Evolutionary conservation across 2,329 filamentous ascomycete species (phyloP).

Genomic region (Graphiopsis chlorocephala): DNA sequence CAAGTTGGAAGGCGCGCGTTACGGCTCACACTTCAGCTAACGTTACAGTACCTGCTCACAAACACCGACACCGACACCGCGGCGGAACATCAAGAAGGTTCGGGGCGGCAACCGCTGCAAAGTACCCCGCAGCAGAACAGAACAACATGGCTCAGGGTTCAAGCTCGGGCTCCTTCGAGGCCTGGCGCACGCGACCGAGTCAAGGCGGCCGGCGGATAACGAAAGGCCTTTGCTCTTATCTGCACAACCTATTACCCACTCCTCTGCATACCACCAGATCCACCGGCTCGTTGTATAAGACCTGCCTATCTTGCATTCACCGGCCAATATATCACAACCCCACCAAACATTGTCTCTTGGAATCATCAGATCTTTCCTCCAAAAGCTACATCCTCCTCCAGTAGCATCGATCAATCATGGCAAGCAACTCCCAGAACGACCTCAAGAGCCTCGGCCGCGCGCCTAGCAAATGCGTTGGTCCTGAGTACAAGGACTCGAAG

Average conservation of each 20-base stretch:
- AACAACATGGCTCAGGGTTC: neutral
- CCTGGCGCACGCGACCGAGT: neutral
- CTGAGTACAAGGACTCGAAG: constrained; percentile 70
- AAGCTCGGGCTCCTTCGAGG: neutral
- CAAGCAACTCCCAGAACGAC: constrained; percentile 9
- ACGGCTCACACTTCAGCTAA: neutral
- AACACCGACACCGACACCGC: neutral
- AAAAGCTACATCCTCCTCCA: neutral
- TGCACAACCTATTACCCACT: neutral
- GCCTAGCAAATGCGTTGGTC: constrained; percentile 67
- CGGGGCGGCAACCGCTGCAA: neutral
- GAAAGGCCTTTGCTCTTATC: constrained; percentile 11
- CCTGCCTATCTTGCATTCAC: neutral
- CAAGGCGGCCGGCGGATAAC: neutral
- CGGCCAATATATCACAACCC: neutral
- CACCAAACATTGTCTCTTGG: neutral
- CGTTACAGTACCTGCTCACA: no score
- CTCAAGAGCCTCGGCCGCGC: constrained; percentile 30
- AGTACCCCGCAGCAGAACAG: neutral
- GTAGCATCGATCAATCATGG: constrained; percentile 14
- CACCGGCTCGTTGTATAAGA: neutral
- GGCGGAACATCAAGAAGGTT: neutral
- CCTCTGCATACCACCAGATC: neutral
- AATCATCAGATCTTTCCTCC: neutral
- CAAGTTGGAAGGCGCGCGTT: neutral